These are phyloP conservation scores for Conringia planisiliqua DNA, from an alignment of 345 rosid species.

Conservation along the genomic window DNA sequence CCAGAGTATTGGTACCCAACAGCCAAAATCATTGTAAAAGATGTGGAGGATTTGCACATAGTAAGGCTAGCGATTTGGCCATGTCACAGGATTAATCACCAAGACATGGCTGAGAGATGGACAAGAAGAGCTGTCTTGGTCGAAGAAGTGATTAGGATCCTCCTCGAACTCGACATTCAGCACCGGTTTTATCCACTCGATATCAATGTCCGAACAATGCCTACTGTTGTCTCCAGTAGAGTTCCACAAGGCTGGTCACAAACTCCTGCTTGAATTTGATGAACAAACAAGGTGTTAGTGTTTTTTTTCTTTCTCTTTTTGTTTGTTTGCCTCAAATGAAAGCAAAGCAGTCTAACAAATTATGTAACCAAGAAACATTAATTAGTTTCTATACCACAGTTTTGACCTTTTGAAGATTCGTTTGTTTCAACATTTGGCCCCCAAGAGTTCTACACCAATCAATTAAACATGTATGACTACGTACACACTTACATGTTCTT, in stretches of 20 bases:
- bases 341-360: slow-evolving; percentile 3
- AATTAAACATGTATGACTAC: slow-evolving; percentile 4
- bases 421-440: background rate
- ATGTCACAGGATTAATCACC: slow-evolving; percentile 60
- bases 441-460: background rate
- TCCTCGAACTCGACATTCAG: slow-evolving; percentile 69
- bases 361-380: slow-evolving; percentile 28
- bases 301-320: background rate
- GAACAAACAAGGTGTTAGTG: background rate
- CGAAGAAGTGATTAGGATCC: slow-evolving; percentile 66
- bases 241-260: slow-evolving; percentile 43
- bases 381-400: background rate
- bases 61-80: slow-evolving; percentile 67
- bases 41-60: slow-evolving; percentile 45
- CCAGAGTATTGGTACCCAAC: slow-evolving; percentile 76
- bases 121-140: slow-evolving; percentile 50
- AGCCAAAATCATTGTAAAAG: slow-evolving; percentile 51
- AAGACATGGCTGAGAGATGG: slow-evolving; percentile 62
- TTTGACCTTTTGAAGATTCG: slow-evolving; percentile 9
- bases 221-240: slow-evolving; percentile 41
- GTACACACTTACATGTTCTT: slow-evolving; percentile 11
- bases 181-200: slow-evolving; percentile 63
- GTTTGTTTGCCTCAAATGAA: background rate
- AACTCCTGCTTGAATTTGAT: slow-evolving; percentile 15
- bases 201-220: slow-evolving; percentile 56